phyloP scores from a whole-genome alignment of 129 eudicot species.

The Heracleum sosnowskyi region DNA sequence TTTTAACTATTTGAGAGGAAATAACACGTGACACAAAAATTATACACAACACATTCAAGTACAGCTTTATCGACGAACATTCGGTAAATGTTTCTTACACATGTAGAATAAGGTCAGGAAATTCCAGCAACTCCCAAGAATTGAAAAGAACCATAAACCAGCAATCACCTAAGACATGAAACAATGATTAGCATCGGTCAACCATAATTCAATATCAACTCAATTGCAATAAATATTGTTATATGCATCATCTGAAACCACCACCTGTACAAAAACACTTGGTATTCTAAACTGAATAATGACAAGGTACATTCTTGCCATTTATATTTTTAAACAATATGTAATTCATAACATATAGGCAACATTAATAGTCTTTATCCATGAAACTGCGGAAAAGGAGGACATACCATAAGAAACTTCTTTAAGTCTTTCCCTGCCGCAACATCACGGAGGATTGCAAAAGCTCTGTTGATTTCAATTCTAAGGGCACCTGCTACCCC shows the following conservation, averaged over 20 bases:
- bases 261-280: neutral
- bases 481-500: constrained; percentile 61
- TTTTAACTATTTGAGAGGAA: neutral
- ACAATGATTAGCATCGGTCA: neutral
- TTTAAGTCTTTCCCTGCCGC: constrained; percentile 81
- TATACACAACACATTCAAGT: neutral
- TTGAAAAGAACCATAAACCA: constrained; percentile 70
- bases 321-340: neutral
- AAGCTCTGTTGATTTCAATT: constrained; percentile 49
- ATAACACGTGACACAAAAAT: neutral
- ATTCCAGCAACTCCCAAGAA: constrained; percentile 55
- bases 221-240: neutral
- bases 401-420: constrained; percentile 67
- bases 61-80: neutral
- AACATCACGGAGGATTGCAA: constrained; percentile 44
- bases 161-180: constrained; percentile 45
- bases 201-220: neutral
- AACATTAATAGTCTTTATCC: no score
- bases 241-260: neutral
- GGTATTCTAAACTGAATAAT: neutral
- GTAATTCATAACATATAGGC: no score
- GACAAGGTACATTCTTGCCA: neutral
- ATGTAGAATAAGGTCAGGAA: constrained; percentile 69
- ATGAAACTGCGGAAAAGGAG: neutral
- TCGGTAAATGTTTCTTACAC: constrained; percentile 32